Base-by-base conservation (phyloP, 495 filamentous ascomycete genomes). In the Cryomyces minteri region DNA sequence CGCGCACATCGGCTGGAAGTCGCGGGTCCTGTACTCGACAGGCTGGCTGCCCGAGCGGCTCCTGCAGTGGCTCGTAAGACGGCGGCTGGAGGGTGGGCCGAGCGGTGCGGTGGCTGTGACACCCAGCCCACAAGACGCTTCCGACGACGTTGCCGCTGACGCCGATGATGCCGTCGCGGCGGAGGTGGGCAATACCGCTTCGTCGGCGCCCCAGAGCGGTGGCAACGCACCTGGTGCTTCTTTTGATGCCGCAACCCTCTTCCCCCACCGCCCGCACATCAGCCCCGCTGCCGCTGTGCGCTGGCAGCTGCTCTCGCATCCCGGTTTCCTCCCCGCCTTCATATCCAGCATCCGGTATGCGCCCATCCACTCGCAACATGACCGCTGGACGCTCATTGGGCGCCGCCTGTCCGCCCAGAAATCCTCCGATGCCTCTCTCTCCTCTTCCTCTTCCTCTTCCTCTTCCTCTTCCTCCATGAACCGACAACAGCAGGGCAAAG, bases 11-110 rank as follows among this genome's bases (percentile, higher is more conserved):
- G 72, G 68, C 50, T 65, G 67, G 54, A 54, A 67, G 30, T 75
- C 70, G 33, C 67, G 69, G 43, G 54, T 84, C 36, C 62, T 85
- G 11, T 87, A 82, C 53, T 67, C 66, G 4, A 62, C 64, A 4
- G 69, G 51, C 5, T 49, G 77, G 3, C 44, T 84, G 31, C 80
- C 81, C 0, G 72, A 79, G 41, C 59, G 57, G 41, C 39, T 83
- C 8, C 53, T 82, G 1, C 52, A 59, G 31, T 61, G 59, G 33
- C 55, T 80, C 6, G 73, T 84, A 2, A 55, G 61, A 10, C 51
- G 66, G 31, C 67, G 83, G 31, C 61, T 88, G 4, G 39, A 41
- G 46, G 50, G 48, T 33, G 25, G 46, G 41, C 32, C 51, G 41
- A 18, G 18, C 34, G 32, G 30, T 12, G 14, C 45, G 47, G 31